Evolutionary conservation across 176 grass and related monocot genomes (phyloP).

Genomic region (Paspalum vaginatum): DNA sequence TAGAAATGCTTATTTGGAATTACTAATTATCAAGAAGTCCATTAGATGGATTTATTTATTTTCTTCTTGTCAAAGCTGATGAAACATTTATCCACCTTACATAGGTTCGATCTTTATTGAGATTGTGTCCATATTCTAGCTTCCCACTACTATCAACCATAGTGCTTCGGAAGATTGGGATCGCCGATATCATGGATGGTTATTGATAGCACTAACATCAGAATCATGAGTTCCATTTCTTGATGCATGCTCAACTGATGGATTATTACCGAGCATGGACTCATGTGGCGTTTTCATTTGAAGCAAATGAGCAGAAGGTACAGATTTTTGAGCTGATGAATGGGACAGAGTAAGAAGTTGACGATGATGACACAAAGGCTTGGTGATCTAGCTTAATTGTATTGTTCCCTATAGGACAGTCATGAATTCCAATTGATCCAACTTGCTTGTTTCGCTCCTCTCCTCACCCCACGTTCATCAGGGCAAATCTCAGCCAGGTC

Average conservation of each 20-base stretch:
- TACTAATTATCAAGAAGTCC: slow-evolving; percentile 27
- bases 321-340: slow-evolving; percentile 20
- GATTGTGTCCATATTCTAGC: slow-evolving; percentile 35
- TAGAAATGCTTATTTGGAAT: neutral
- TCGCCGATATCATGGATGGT: slow-evolving; percentile 19
- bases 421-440: no score
- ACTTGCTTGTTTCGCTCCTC: no score
- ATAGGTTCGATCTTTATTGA: slow-evolving; percentile 36
- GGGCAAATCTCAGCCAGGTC: no score
- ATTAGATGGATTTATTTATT: slow-evolving; percentile 30
- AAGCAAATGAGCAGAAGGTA: slow-evolving; percentile 28
- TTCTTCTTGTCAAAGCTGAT: slow-evolving; percentile 35
- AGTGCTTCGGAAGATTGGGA: slow-evolving; percentile 37
- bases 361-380: neutral
- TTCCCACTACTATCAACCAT: slow-evolving; percentile 43
- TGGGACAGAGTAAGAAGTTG: slow-evolving; percentile 9
- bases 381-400: neutral
- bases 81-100: slow-evolving; percentile 27
- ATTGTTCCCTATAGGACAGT: slow-evolving; percentile 3
- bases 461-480: no score
- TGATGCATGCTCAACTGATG: slow-evolving; percentile 3
- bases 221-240: slow-evolving; percentile 16
- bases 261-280: slow-evolving; percentile 31
- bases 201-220: slow-evolving; percentile 1
- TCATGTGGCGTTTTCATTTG: slow-evolving; percentile 21